Evolutionary conservation across 805 yeast genomes (phyloP), one percentile per base, ranked within the genome.

Genomic region (Kuraishia cidri): DNA sequence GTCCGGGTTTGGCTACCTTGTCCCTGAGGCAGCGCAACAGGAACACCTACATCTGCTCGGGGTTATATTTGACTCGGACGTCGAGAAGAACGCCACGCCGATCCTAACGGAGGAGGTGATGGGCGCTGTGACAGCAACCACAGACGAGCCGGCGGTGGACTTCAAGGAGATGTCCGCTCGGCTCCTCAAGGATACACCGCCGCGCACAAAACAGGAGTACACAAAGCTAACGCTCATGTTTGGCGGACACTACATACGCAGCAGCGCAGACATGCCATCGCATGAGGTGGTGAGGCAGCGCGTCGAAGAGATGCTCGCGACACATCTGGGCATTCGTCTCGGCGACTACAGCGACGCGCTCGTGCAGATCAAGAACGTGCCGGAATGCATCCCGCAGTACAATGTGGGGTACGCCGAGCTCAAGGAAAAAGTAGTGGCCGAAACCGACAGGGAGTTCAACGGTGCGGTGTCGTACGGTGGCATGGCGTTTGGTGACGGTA

Each of bases 61-160:
- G 3, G 85, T 86, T 5, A 86, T 92, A 13, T 90, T 80, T 56
- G 97, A 90, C 53, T 84, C 95, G 2, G 86, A 85, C 34, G 72
- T 85, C 15, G 92, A 83, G 46, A 68, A 71, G 42, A 69, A 75
- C 32, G 56, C 71, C 26, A 43, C 46, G 13, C 56, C 58, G 1
- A 38, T 65, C 10, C 42, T 44, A 17, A 12, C 29, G 12, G 19
- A 13, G 5, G 31, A 14, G 9, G 23, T 20, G 23, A 7, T 20
- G 9, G 23, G 9, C 9, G 23, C 23, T 7, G 9, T 20, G 7
- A 10, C 23, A 20, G 23, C 10, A 7, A 10, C 9, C 9, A 7
- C 10, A 7, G 10, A 7, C 23, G 10, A 20, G 10, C 23, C 23
- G 10, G 10, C 23, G 23, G 23, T 7, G 7, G 9, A 7, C n/a